Base-by-base conservation (phyloP, 1,284 basidiomycete genomes). In the Cystobasidiaceae sp. region DNA sequence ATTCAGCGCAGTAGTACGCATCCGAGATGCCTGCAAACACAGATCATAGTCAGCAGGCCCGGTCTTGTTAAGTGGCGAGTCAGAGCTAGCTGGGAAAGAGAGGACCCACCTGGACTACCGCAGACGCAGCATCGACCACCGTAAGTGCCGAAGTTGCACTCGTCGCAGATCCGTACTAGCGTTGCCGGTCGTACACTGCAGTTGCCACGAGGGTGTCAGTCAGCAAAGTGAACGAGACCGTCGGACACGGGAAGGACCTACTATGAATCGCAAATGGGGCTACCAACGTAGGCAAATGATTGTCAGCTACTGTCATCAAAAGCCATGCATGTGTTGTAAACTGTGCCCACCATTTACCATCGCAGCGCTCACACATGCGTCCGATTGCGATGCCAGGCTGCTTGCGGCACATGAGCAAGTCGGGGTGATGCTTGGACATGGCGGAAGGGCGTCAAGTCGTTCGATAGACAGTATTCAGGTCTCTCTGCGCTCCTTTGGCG, bases 241-340 rank as follows among this genome's bases (percentile, higher is more conserved):
- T 7, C 4, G 5, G 23, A 59, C 43, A 34, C 11, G 45, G 3
- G n/a, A 48, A 4, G 30, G 5, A 25, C 56, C 34, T 32, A 59
- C 56, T 97, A 97, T 65, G 94, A 98, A 80, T 99, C 96, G 80
- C 96, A 99, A 64, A 98, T 90, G 9, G 96, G 96, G 77, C 94
- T 97, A 23, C 63, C 23, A n/a, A 11, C 2, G 54, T 11, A 9
- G 62, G 28, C 39, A 33, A 6, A 5, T 2, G 11, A 19, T 11
- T n/a, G 28, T 59, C 27, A 58, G 55, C 32, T 3, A 19, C 21
- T 23, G 19, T 13, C 9, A n/a, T 33, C 25, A 28, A 13, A 19
- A 3, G 33, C 5, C 0, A 5, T 34, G 56, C 7, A 25, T 33
- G 37, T 34, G 11, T 15, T 28, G 25, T 33, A 25, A n/a, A 28